Evolutionary conservation across 192 early-diverging fungal species (phyloP), one percentile per base, ranked within the genome.

Genomic region (Coemansia asiatica): DNA sequence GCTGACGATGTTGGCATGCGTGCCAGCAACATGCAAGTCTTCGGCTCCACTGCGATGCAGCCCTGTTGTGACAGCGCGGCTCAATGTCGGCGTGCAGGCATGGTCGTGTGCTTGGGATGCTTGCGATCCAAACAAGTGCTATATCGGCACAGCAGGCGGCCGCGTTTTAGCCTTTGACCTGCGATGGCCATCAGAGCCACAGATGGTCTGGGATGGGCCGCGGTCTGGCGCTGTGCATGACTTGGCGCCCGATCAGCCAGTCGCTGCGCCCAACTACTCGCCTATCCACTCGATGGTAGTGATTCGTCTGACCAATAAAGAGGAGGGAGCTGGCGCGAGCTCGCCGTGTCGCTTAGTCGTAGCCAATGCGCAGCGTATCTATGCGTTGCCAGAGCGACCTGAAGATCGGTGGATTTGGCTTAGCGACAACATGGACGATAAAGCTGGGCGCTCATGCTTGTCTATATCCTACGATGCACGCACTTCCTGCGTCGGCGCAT

Each of bases 91-190:
- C 1, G 68, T 53, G 7, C 71, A 28, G 19, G 71, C 56, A 28
- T 79, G 76, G 76, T 47, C 76, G 46, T 79, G 76, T n/a, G 71
- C 71, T 1, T 79, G 76, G 76, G 71, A 79, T 28, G 27, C 68
- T 1, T 8, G 8, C 12, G 44, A 46, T 12, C 23, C 64, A 1
- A 31, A 63, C 26, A 15, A 57, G 26, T 79, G 63, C 56, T 74
- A 79, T 29, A 58, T 71, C 0, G 74, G 74, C 22, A 56, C 64
- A 25, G 61, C 64, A 0, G 15, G 44, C 18, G 53, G 67, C 58
- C 50, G 56, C 1, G 68, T 79, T 7, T 27, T 67, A 61, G 61
- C 64, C 8, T 79, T 74, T 50, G 71, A 74, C 36, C 50, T 79
- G 61, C 60, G 76, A 10, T 22, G 47, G 0, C 5, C 68, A 12